Conservation (phyloP, 2,329 filamentous ascomycete species). For the Ophiostoma sp. region DNA sequence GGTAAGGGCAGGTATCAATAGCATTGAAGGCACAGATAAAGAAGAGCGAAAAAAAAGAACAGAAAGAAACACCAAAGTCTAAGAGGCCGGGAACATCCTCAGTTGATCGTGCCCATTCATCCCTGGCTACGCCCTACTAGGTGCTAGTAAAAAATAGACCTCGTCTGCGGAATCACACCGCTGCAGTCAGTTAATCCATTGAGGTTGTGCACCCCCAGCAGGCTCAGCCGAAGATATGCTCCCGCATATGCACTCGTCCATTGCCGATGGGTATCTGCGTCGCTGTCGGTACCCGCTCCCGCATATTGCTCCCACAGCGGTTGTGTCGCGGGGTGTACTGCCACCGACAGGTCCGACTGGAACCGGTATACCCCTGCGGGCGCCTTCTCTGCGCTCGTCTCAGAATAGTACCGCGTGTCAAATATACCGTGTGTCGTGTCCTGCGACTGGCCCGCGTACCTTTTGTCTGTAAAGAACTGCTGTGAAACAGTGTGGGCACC, state of each 20-base stretch:
- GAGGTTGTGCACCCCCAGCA: slow-evolving; percentile 54
- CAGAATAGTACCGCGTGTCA: slow-evolving; percentile 46
- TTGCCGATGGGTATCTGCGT: slow-evolving; percentile 32
- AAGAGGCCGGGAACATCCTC: not conserved
- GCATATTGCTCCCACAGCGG: slow-evolving; percentile 39
- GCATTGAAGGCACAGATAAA: not conserved
- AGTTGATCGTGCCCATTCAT: not conserved
- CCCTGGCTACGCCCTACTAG: not conserved
- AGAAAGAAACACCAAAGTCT: not conserved
- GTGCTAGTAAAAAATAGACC: not conserved
- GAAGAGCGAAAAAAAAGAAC: not conserved
- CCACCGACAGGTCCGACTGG: slow-evolving; percentile 39
- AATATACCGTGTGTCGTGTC: slow-evolving; percentile 47
- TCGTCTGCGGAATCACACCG: slow-evolving; percentile 41
- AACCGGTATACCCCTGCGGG: slow-evolving; percentile 37
- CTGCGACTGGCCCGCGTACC: slow-evolving; percentile 37
- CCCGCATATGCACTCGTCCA: slow-evolving; percentile 44
- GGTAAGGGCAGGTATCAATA: not conserved
- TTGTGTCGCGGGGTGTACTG: slow-evolving; percentile 36
- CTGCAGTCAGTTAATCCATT: slow-evolving; percentile 53
- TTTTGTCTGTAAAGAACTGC: slow-evolving; percentile 43
- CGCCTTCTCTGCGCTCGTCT: slow-evolving; percentile 34
- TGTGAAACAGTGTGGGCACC: slow-evolving; percentile 49
- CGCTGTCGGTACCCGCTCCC: slow-evolving; percentile 19
- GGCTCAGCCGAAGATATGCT: slow-evolving; percentile 51